Percentiles rank a stretch among this genome's conserved stretches.
Evolutionary conservation across 2,329 filamentous ascomycete species (phyloP).

Genomic region (Lecanicillium sp.): DNA sequence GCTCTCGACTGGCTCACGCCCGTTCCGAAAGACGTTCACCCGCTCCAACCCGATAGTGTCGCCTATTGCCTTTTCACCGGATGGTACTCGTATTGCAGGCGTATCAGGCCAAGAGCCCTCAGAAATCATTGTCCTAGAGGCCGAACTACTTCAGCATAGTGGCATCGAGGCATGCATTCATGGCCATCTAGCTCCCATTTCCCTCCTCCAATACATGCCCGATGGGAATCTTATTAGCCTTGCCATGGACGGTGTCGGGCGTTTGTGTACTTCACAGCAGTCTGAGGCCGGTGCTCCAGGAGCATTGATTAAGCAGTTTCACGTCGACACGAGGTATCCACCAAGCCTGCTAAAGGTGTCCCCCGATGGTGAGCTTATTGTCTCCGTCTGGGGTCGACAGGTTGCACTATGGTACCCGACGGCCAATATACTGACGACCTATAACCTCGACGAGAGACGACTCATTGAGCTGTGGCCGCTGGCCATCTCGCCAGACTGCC

Average conservation of each 20-base stretch:
- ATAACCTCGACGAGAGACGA: slow-evolving; percentile 15
- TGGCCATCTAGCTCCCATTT: neutral
- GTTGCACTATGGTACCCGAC: slow-evolving; percentile 17
- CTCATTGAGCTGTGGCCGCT: slow-evolving; percentile 19
- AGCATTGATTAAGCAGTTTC: neutral
- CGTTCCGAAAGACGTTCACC: no score
- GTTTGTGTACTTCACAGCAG: neutral
- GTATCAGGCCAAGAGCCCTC: no score
- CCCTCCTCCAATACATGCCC: neutral
- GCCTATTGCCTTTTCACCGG: no score
- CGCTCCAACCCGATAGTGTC: no score
- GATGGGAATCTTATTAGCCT: neutral
- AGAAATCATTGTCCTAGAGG: no score
- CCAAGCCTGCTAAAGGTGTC: slow-evolving; percentile 9
- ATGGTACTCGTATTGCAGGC: no score
- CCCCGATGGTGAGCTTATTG: slow-evolving; percentile 14
- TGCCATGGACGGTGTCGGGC: neutral
- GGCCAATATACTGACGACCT: slow-evolving; percentile 13
- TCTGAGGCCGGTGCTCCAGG: neutral
- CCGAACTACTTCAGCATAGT: no score
- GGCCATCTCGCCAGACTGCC: slow-evolving; percentile 17
- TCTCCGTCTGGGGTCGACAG: slow-evolving; percentile 17
- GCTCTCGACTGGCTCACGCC: no score
- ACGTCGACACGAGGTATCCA: neutral
- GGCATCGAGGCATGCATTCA: neutral